Conservation (phyloP, 2,329 filamentous ascomycete genomes). For the Aspergillus tubingensis region DNA sequence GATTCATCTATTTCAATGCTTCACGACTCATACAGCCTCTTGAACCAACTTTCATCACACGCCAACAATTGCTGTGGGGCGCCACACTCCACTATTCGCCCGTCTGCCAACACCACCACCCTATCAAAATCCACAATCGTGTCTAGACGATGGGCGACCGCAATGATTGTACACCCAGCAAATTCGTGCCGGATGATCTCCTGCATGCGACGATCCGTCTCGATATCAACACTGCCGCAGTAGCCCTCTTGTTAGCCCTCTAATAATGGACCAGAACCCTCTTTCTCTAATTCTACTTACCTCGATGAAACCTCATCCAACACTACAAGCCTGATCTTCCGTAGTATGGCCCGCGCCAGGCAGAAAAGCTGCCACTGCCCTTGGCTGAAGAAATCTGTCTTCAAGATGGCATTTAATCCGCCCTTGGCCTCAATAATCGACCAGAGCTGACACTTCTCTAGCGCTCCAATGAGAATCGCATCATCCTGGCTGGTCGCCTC, state of each 20-base stretch:
- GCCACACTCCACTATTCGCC: not conserved
- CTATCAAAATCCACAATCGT: not conserved
- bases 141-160: not conserved
- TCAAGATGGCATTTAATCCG: not conserved
- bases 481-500: not conserved
- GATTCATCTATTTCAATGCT: too few relatives aligned
- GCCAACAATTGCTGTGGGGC: not conserved
- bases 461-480: not conserved
- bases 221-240: not conserved
- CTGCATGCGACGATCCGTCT: not conserved
- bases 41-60: not conserved
- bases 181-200: not conserved
- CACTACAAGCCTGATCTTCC: not conserved
- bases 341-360: not conserved
- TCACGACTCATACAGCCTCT: too few relatives aligned
- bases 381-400: not conserved
- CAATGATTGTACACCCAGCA: not conserved
- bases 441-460: not conserved
- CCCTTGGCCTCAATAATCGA: too few relatives aligned
- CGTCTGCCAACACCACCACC: constrained; percentile 1
- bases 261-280: not conserved
- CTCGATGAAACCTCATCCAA: not conserved
- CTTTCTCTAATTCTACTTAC: not conserved
- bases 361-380: too few relatives aligned
- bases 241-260: not conserved